Evolutionary conservation across 495 filamentous ascomycete genomes (phyloP), one percentile per base, ranked within the genome.

Genomic region (Cercophora newfieldiana): DNA sequence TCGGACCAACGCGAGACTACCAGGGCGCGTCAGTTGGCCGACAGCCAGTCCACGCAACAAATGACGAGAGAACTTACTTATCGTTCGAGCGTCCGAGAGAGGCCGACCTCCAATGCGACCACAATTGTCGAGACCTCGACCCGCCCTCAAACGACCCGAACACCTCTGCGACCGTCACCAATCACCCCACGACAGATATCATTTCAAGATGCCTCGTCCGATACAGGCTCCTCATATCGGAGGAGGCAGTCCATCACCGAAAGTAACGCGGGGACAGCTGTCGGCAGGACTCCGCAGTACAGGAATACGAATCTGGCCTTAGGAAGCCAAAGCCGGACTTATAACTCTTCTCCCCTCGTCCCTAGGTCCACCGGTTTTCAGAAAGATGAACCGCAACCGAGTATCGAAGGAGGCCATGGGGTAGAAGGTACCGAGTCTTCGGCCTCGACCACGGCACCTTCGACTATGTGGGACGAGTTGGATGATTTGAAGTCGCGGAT

Each of bases 381-480:
- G 56, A 75, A 68, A 44, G 67, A 75, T 2, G 79, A 78, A 5
- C 47, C 68, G 0, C 76, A 76, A n/a, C 68, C 68, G 37, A 67
- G 29, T 31, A 21, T 49, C 14, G 81, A 82, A 19, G 66, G 67
- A 1, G 69, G 67, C 30, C 73, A 78, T 59, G 77, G 72, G 8
- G 74, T 81, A 8, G 88, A 89, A 59, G 87, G 83, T 57, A 93
- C 92, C 2, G 91, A 91, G 65, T 97, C 94, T 0, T 93, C 91
- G 0, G 81, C 88, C 24, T 98, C 95, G 0, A 92, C 91, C 0
- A 93, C 88, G 1, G 92, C 93, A 8, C 90, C 93, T 22, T 96
- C 95, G 1, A 96, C 92, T 0, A 91, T 99, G 10, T 99, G 96
- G 96, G 95, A 99, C 75, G 95, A 99, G 77, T 79, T 99, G 21